phyloP scores from a whole-genome alignment of 1,284 basidiomycete genomes.

The Quambalaria eucalypti region DNA sequence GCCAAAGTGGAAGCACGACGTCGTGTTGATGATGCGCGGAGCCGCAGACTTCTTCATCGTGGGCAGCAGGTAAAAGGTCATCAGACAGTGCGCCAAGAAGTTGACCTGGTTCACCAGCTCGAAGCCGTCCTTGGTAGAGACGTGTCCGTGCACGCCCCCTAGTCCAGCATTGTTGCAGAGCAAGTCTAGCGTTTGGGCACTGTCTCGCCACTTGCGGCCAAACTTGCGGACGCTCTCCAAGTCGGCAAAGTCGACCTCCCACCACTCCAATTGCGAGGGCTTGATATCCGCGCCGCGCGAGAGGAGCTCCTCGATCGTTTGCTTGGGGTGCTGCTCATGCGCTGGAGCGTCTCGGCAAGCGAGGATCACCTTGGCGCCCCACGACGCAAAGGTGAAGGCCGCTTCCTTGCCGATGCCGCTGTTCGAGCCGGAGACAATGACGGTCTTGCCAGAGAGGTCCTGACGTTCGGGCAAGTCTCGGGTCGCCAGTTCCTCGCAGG shows the following conservation, averaged over 20 bases:
- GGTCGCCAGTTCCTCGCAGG: slow-evolving; percentile 4
- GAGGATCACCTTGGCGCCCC: slow-evolving; percentile 28
- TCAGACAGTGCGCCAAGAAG: slow-evolving; percentile 24
- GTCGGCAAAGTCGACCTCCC: slow-evolving; percentile 31
- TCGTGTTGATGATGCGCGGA: slow-evolving; percentile 25
- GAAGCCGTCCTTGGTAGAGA: slow-evolving; percentile 29
- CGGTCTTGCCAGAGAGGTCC: slow-evolving; percentile 24
- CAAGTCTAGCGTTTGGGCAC: slow-evolving; percentile 19
- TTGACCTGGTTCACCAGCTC: slow-evolving; percentile 26
- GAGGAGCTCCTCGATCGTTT: slow-evolving; percentile 19
- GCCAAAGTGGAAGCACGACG: slow-evolving; percentile 27
- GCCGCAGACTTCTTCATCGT: slow-evolving; percentile 14
- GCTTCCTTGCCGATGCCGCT: slow-evolving; percentile 31
- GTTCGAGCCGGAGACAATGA: slow-evolving; percentile 29
- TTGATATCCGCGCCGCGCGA: neutral
- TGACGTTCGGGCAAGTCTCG: slow-evolving; percentile 12
- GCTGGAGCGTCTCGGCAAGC: slow-evolving; percentile 26
- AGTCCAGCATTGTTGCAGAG: slow-evolving; percentile 26
- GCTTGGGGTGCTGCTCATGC: slow-evolving; percentile 31
- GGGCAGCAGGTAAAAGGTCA: slow-evolving; percentile 30
- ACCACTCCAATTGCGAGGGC: slow-evolving; percentile 20
- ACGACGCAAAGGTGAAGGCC: slow-evolving; percentile 18
- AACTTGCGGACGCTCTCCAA: slow-evolving; percentile 19
- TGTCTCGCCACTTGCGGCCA: slow-evolving; percentile 14
- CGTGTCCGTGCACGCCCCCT: slow-evolving; percentile 1